Conservation (phyloP, 2,329 filamentous ascomycete genomes). For the Stagonosporopsis tanaceti region DNA sequence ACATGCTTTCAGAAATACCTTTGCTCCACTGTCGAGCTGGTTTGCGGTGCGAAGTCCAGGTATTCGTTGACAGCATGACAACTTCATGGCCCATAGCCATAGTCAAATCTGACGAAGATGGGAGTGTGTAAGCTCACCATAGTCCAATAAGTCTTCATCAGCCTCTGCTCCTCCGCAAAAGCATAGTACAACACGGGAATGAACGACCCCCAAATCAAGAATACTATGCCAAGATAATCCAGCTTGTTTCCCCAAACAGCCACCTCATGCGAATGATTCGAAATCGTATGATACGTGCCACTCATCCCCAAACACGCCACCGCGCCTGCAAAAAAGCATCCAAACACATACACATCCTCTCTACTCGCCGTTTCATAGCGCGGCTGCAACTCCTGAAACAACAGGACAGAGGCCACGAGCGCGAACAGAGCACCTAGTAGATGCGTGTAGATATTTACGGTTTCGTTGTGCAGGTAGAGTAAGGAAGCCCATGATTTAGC, state of each 20-base stretch:
- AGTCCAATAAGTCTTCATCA: constrained; percentile 76
- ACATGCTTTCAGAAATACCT: neutral
- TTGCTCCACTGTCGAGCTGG: no score
- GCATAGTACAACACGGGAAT: constrained; percentile 77
- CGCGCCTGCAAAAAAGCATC: constrained; percentile 52
- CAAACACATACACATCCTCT: constrained; percentile 49
- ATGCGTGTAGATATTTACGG: constrained; percentile 77
- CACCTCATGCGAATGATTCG: constrained; percentile 82
- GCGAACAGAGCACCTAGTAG: constrained; percentile 55
- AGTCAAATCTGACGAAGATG: no score
- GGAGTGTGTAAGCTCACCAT: constrained; percentile 61
- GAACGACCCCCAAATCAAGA: constrained; percentile 89
- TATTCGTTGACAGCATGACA: no score
- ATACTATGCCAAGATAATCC: constrained; percentile 93
- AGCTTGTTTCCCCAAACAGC: constrained; percentile 88
- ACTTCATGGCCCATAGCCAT: no score
- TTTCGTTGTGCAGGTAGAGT: constrained; percentile 71
- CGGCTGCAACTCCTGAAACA: constrained; percentile 38
- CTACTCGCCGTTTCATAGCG: constrained; percentile 46
- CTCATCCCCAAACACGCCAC: constrained; percentile 57
- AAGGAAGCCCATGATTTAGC: constrained; percentile 65
- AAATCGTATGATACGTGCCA: constrained; percentile 81
- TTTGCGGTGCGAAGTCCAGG: no score
- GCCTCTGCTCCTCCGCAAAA: constrained; percentile 66
- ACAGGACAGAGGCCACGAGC: constrained; percentile 24